phyloP scores from a whole-genome alignment of 208 protist species.

The Wallacemonas rigidus region DNA sequence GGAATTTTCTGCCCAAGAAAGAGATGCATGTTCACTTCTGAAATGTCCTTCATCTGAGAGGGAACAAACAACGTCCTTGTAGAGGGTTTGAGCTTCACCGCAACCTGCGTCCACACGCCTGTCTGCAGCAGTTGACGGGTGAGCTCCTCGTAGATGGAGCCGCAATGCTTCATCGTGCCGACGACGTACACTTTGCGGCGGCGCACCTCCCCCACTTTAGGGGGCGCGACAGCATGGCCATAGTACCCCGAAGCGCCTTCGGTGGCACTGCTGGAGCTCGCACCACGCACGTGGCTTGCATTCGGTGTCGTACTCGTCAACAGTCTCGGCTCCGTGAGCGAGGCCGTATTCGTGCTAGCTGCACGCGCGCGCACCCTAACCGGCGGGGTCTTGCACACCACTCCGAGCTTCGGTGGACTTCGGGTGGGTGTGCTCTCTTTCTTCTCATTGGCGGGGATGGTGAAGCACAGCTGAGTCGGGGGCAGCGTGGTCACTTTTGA shows the following conservation, averaged over 20 bases:
- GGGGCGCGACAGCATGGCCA: slow-evolving; percentile 1
- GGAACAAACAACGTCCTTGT: slow-evolving; percentile 43
- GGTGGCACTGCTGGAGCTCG: neutral
- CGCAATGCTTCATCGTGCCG: slow-evolving; percentile 63
- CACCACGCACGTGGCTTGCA: neutral
- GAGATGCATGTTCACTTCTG: slow-evolving; percentile 51
- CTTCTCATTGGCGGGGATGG: slow-evolving; percentile 3
- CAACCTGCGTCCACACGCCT: slow-evolving; percentile 48
- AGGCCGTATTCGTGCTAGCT: slow-evolving; percentile 4
- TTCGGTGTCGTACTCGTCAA: neutral
- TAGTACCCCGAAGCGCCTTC: neutral
- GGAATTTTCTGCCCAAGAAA: slow-evolving; percentile 74
- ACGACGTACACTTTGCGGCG: slow-evolving; percentile 40
- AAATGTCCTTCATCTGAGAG: slow-evolving; percentile 30
- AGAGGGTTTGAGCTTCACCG: slow-evolving; percentile 19
- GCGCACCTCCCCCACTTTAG: slow-evolving; percentile 3
- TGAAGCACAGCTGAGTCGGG: slow-evolving; percentile 3
- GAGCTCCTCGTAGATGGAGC: slow-evolving; percentile 81
- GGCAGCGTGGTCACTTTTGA: neutral
- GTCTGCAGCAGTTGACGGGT: slow-evolving; percentile 57
- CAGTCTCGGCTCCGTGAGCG: neutral
- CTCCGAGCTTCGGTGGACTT: slow-evolving; percentile 4
- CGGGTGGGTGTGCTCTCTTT: neutral
- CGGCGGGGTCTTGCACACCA: slow-evolving; percentile 12
- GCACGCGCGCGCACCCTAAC: neutral